Evolutionary conservation across 2,329 filamentous ascomycete species (phyloP), one percentile per base, ranked within the genome.

Genomic region (Alternaria sp.): DNA sequence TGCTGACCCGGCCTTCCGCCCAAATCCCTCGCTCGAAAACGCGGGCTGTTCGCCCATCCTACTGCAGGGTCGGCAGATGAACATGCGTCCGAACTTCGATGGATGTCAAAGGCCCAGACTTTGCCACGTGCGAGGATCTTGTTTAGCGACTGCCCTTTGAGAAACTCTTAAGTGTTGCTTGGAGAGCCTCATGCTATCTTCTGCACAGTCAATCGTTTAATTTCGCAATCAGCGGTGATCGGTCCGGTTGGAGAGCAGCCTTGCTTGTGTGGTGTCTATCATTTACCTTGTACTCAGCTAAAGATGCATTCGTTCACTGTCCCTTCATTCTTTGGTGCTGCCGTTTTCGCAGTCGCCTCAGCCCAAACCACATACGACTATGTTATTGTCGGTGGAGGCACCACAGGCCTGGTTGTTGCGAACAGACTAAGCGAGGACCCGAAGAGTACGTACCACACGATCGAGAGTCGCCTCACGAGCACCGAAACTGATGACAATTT

Each of bases 331-430:
- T 54, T 49, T n/a, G 34, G 45, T 11, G 41, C 40, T 16, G 22
- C 44, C 20, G 32, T 14, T 30, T 45, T 38, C 1, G 49, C 18
- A 54, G 49, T 7, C 3, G 25, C 10, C 41, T 25, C 49, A 40
- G 46, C 36, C 11, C 25, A 44, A 32, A 50, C 56, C 6, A 63
- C 59, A 14, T 70, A 68, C 45, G 71, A 74, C 38, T 74, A 69
- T 53, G 54, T 74, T 12, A 64, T 74, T 41, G 58, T 72, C 14
- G 71, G 71, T n/a, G 72, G 66, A 25, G 70, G 70, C 7, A 62
- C 64, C 16, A 61, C 63, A 7, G 70, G 70, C 10, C 49, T 71
- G 5, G 62, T 65, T 2, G 59, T 73, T 38, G 70, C 70, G 16
- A 64, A 70, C 16, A 54, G 71, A 16, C 48, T 74, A 6, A 63